Conservation (phyloP, 306 rosid species). For the Malus domestica region DNA sequence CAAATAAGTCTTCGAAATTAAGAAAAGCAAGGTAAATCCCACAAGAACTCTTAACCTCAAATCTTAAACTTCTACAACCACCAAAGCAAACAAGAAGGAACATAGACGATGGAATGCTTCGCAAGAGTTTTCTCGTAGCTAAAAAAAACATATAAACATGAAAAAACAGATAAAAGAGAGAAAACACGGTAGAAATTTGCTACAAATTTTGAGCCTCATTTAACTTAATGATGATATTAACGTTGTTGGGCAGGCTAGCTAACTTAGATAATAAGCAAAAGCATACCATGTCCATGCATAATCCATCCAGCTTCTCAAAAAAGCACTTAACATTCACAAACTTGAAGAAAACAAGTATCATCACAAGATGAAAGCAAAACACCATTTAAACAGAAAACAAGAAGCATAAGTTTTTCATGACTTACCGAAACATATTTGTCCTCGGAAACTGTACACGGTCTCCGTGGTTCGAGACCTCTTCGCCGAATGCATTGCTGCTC, state of each 20-base stretch:
- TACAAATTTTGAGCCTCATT: neutral
- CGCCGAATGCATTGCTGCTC: constrained; percentile 2
- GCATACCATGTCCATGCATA: neutral
- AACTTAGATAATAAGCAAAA: neutral
- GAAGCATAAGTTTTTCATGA: neutral
- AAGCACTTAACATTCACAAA: neutral
- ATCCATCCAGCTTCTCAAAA: neutral
- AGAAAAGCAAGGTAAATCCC: neutral
- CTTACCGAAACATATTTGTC: neutral
- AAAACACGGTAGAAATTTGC: neutral
- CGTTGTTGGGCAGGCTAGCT: neutral
- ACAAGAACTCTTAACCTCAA: too few species aligned
- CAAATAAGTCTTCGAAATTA: neutral
- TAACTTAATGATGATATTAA: neutral
- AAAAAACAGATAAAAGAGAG: neutral
- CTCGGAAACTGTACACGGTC: neutral
- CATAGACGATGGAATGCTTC: neutral
- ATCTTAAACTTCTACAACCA: too few species aligned
- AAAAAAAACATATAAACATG: neutral
- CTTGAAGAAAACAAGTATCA: neutral
- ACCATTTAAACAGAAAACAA: neutral
- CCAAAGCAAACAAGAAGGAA: neutral
- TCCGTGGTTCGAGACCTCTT: neutral
- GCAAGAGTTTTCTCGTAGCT: neutral
- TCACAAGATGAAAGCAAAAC: neutral